Evolutionary conservation across 305 asterid genomes (phyloP).

Genomic region (Fraxinus ornus): DNA sequence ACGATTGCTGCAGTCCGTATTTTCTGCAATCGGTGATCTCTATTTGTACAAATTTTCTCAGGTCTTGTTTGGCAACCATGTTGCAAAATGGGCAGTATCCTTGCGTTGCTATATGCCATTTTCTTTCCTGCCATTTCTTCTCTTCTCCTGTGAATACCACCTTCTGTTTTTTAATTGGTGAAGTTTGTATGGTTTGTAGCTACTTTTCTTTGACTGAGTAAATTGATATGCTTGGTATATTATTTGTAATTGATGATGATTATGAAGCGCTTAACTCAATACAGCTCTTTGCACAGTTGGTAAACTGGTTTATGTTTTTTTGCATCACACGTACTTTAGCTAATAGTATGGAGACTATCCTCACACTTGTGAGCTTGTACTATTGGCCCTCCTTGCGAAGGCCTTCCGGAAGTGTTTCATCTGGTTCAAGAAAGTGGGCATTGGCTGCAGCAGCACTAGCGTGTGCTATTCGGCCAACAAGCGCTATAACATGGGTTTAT

Average conservation of each 20-base stretch:
- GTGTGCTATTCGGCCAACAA: conserved; percentile 90
- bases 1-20: conserved; percentile 67
- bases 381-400: conserved; percentile 89
- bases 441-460: conserved; percentile 74
- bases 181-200: background rate
- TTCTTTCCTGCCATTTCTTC: background rate
- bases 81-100: conserved; percentile 85
- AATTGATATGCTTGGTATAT: background rate
- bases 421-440: conserved; percentile 63
- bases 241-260: conserved; percentile 11
- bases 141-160: background rate
- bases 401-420: conserved; percentile 33
- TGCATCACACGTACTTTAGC: conserved; percentile 90
- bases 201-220: background rate
- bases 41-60: conserved; percentile 67
- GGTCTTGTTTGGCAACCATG: conserved; percentile 58
- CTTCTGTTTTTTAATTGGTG: conserved; percentile 6
- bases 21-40: conserved; percentile 79
- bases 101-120: conserved; percentile 24
- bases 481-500: conserved; percentile 89
- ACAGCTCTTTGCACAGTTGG: conserved; percentile 78
- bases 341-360: conserved; percentile 82
- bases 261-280: conserved; percentile 53
- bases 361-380: conserved; percentile 75
- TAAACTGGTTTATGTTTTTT: conserved; percentile 96